Evolutionary conservation across 1,284 basidiomycete species (phyloP), one percentile per base, ranked within the genome.

Genomic region (Puccinia coronata): DNA sequence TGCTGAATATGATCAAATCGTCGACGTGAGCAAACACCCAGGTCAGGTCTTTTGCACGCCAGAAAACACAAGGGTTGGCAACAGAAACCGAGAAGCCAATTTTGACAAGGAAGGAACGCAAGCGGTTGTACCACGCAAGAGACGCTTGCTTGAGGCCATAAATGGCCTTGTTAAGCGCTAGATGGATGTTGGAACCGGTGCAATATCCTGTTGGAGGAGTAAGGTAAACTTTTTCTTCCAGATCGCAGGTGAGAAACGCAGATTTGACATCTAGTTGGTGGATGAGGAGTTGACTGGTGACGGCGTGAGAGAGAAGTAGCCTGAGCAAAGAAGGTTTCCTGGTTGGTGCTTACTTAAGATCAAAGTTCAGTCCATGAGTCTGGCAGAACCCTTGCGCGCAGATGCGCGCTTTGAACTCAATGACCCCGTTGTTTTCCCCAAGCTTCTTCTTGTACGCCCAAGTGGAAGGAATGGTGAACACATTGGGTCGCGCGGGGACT

Each of bases 291-390:
- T 43, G 34, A 1, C 57, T 25, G 0, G 28, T 5, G 25, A 78
- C 78, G 28, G 82, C 83, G 11, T 80, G 34, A 0, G 75, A 63
- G 18, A 75, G 55, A 34, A 84, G n/a, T 0, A 87, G 57, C 0
- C 86, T 84, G 39, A 88, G 85, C 0, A 87, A 87, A 59, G 87
- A 84, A 75, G 87, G 84, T 0, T 34, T 49, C 3, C 67, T 43
- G 23, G 67, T 70, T 28, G 67, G 67, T 1, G 67, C 31, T 4
- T 47, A 70, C 31, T 70, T 70, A 4, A 34, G 2, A 4, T 49
- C 16, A 18, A 70, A 70, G 47, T 70, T 70, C 18, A 70, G 67
- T 0, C 67, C 67, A 31, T 70, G 31, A 20, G 41, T 70, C 43
- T 70, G 67, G 14, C 43, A 31, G 28, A 70, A 70, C 1, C 43